phyloP scores from a whole-genome alignment of 75 land plant species.

The Cryptomeria japonica region DNA sequence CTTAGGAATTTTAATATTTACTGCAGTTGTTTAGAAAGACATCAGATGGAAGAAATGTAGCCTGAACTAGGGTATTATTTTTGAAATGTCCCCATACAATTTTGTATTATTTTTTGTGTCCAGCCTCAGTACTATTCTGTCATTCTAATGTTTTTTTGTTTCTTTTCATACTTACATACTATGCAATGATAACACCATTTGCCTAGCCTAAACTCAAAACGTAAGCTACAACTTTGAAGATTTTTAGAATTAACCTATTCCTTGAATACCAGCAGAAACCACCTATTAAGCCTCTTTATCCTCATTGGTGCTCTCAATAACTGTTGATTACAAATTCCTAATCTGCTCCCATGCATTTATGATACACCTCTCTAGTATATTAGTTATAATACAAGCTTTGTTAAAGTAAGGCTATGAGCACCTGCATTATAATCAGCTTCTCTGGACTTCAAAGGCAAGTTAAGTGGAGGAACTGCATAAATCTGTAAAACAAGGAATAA shows the following conservation, averaged over 20 bases:
- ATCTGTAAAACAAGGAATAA: constrained; percentile 1
- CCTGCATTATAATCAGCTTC: constrained; percentile 3
- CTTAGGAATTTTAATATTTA: background rate
- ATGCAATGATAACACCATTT: background rate
- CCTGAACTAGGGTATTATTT: background rate
- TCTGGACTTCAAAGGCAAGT: background rate
- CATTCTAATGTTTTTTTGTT: background rate
- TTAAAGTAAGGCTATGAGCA: background rate
- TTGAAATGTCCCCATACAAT: background rate
- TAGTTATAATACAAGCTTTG: background rate
- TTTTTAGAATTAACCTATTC: background rate
- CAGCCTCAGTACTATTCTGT: background rate
- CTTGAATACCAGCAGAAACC: background rate
- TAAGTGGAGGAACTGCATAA: constrained; percentile 10
- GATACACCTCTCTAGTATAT: background rate
- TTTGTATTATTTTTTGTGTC: background rate
- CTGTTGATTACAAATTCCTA: background rate
- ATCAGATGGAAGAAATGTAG: background rate
- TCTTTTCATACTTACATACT: background rate
- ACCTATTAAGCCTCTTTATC: background rate
- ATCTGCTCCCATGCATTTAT: background rate
- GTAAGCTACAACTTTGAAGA: background rate
- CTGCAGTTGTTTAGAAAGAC: background rate
- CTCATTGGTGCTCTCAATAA: background rate
- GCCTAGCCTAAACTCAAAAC: background rate